Conservation (phyloP, 805 yeast species). For the Teunomyces barrocoloradensis region DNA sequence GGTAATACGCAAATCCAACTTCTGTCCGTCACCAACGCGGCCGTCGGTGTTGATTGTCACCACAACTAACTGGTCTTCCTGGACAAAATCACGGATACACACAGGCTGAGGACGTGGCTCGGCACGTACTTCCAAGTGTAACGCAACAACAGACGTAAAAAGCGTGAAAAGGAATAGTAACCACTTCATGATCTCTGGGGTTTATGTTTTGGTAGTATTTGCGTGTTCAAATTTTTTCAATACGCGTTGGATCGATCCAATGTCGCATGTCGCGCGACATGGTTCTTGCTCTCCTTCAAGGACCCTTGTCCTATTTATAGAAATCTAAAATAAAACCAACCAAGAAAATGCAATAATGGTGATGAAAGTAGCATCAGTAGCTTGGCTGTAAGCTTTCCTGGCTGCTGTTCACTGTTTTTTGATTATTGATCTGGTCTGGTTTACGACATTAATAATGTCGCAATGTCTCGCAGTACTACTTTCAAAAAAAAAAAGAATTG, state of each 20-base stretch:
- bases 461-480: neutral
- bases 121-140: slow-evolving; percentile 56
- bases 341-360: neutral
- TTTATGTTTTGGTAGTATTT: neutral
- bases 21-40: slow-evolving; percentile 81
- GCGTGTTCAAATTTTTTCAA: slow-evolving; percentile 16
- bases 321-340: neutral
- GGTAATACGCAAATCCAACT: slow-evolving; percentile 59
- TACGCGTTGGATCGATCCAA: slow-evolving; percentile 8
- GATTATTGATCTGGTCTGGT: neutral
- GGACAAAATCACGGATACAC: slow-evolving; percentile 90
- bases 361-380: neutral
- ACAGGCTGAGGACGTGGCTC: slow-evolving; percentile 51
- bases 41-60: slow-evolving; percentile 78
- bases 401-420: neutral
- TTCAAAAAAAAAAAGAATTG: neutral
- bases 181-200: slow-evolving; percentile 8
- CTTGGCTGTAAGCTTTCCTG: neutral
- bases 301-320: neutral
- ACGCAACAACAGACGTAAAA: slow-evolving; percentile 29
- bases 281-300: neutral
- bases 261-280: slow-evolving; percentile 1
- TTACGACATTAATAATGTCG: neutral
- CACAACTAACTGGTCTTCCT: slow-evolving; percentile 82
- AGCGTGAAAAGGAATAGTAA: slow-evolving; percentile 14